A percentile compares a stretch with the other conserved stretches of the same genome.
phyloP scores from a whole-genome alignment of 176 grass and related monocot genomes.

The Bromus sterilis region DNA sequence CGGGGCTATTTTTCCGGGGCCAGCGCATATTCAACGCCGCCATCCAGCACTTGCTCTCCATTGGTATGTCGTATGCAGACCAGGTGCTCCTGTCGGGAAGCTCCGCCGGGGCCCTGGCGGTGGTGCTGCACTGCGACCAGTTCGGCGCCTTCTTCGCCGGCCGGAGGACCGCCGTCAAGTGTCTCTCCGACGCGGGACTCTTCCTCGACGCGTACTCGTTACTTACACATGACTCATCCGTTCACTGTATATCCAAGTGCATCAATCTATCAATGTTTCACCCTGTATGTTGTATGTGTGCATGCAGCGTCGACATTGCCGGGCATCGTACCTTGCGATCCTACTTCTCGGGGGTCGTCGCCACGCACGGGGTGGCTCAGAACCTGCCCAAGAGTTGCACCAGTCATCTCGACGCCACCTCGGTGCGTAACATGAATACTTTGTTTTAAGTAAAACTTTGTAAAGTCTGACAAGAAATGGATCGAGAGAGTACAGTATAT shows the following conservation, averaged over 20 bases:
- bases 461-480: no score
- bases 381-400: constrained; percentile 66
- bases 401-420: constrained; percentile 47
- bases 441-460: no score
- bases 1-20: constrained; percentile 60
- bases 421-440: constrained; percentile 18
- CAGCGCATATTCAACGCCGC: constrained; percentile 64
- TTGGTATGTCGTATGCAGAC: constrained; percentile 51
- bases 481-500: no score
- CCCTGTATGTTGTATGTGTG: no score
- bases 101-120: constrained; percentile 68
- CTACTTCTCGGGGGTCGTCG: constrained; percentile 43
- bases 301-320: constrained; percentile 45
- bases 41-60: constrained; percentile 63
- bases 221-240: not conserved
- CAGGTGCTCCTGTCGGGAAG: constrained; percentile 60
- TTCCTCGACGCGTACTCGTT: constrained; percentile 90
- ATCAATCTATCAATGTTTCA: not conserved
- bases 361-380: constrained; percentile 41
- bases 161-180: constrained; percentile 45
- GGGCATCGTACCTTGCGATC: constrained; percentile 46
- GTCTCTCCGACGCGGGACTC: constrained; percentile 76
- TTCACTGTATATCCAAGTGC: not conserved
- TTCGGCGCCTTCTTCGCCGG: constrained; percentile 48
- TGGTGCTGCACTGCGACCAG: constrained; percentile 81